Conservation (phyloP, 139 green algal genomes). For the Micractinium conductrix region DNA sequence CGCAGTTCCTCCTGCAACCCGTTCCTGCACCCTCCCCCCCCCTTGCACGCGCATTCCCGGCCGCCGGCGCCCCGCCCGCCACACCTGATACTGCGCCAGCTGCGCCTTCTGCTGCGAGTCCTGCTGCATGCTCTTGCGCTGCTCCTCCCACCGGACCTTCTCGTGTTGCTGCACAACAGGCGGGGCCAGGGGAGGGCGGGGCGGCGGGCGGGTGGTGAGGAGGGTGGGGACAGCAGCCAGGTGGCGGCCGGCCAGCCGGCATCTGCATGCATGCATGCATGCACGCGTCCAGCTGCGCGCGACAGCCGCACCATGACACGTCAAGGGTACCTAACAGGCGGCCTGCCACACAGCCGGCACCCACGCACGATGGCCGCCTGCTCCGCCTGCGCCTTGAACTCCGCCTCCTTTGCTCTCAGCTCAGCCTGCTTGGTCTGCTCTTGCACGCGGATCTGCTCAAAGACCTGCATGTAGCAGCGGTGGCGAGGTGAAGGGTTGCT, state of each 20-base stretch:
- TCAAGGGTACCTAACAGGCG: not conserved
- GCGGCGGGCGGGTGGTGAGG: too few species aligned
- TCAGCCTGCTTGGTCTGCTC: slow-evolving; percentile 93
- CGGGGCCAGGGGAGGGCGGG: not conserved
- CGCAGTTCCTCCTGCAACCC: too few species aligned
- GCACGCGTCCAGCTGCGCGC: too few species aligned
- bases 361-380: slow-evolving; percentile 38
- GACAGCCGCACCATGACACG: too few species aligned
- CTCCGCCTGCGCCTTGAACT: slow-evolving; percentile 71
- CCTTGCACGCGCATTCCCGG: too few species aligned
- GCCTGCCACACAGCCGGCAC: not conserved
- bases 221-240: too few species aligned
- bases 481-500: not conserved
- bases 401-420: slow-evolving; percentile 74
- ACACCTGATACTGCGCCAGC: slow-evolving; percentile 78
- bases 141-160: slow-evolving; percentile 86
- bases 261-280: too few species aligned
- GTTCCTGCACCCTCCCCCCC: too few species aligned
- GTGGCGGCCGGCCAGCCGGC: too few species aligned
- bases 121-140: slow-evolving; percentile 86
- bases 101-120: slow-evolving; percentile 88
- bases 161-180: slow-evolving; percentile 78
- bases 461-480: slow-evolving; percentile 64
- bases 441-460: slow-evolving; percentile 91
- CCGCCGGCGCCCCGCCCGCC: slow-evolving; percentile 38